phyloP scores from a whole-genome alignment of 257 asterid species.

The Petrea volubilis region DNA sequence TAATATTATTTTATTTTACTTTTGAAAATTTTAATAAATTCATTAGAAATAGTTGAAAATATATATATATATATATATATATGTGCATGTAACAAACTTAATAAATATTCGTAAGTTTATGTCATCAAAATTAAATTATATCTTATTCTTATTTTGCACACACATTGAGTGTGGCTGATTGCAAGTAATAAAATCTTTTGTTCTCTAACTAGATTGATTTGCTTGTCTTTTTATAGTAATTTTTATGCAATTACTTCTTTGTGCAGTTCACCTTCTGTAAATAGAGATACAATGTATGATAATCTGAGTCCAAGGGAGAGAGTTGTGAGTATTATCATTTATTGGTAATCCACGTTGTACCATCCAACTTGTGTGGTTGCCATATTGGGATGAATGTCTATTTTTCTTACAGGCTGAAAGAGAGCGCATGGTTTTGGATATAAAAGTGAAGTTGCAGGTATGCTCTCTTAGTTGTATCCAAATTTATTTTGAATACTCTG shows the following conservation, averaged over 20 bases:
- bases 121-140: no score
- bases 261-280: constrained; percentile 67
- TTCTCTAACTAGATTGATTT: constrained; percentile 16
- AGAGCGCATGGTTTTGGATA: constrained; percentile 97
- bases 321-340: constrained; percentile 67
- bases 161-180: no score
- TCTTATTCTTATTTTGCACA: no score
- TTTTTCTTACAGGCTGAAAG: constrained; percentile 79
- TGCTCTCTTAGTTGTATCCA: constrained; percentile 13
- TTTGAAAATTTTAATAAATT: no score
- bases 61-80: no score
- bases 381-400: constrained; percentile 12
- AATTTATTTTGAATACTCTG: background rate
- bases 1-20: no score
- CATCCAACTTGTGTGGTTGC: constrained; percentile 6
- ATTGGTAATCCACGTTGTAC: constrained; percentile 18
- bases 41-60: no score
- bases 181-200: constrained; percentile 26
- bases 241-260: constrained; percentile 11
- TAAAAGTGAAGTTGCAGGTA: constrained; percentile 94
- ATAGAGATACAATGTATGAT: constrained; percentile 66
- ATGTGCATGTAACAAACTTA: no score
- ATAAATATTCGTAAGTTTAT: no score
- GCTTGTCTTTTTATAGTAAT: constrained; percentile 13
- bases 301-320: constrained; percentile 93